phyloP scores from a whole-genome alignment of 352 stramenopile species.

The Phytophthora pluvialis region DNA sequence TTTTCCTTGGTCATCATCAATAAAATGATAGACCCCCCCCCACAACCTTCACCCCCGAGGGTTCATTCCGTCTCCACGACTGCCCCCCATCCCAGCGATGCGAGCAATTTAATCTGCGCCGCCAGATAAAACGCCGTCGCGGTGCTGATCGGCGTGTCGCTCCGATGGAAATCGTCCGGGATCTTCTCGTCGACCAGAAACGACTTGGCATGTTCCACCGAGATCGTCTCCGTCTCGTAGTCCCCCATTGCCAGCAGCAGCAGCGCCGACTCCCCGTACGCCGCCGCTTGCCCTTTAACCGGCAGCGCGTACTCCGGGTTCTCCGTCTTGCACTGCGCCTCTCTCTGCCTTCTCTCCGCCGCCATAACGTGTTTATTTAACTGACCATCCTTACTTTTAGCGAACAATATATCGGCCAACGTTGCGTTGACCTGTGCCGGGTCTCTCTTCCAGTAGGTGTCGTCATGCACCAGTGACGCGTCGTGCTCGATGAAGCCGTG shows the following conservation, averaged over 20 bases:
- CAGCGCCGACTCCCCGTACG: slow-evolving; percentile 30
- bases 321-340: slow-evolving; percentile 48
- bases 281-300: slow-evolving; percentile 42
- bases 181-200: slow-evolving; percentile 69
- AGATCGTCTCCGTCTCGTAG: slow-evolving; percentile 39
- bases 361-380: slow-evolving; percentile 56
- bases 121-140: slow-evolving; percentile 42
- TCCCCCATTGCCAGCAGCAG: slow-evolving; percentile 36
- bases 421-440: slow-evolving; percentile 56
- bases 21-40: neutral
- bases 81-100: slow-evolving; percentile 20
- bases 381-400: slow-evolving; percentile 34
- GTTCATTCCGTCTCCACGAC: neutral
- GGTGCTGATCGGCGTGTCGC: slow-evolving; percentile 39
- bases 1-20: neutral
- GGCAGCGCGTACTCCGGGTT: slow-evolving; percentile 51
- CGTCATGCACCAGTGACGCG: slow-evolving; percentile 73
- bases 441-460: slow-evolving; percentile 55
- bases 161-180: slow-evolving; percentile 43
- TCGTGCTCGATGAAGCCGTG: slow-evolving; percentile 69
- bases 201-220: slow-evolving; percentile 47
- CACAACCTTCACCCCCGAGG: no score
- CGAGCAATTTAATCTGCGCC: slow-evolving; percentile 54
- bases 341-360: slow-evolving; percentile 46
- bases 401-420: slow-evolving; percentile 47